These are phyloP conservation scores for Picea sitchensis DNA, from an alignment of 75 land plant species.

Conservation along the genomic window DNA sequence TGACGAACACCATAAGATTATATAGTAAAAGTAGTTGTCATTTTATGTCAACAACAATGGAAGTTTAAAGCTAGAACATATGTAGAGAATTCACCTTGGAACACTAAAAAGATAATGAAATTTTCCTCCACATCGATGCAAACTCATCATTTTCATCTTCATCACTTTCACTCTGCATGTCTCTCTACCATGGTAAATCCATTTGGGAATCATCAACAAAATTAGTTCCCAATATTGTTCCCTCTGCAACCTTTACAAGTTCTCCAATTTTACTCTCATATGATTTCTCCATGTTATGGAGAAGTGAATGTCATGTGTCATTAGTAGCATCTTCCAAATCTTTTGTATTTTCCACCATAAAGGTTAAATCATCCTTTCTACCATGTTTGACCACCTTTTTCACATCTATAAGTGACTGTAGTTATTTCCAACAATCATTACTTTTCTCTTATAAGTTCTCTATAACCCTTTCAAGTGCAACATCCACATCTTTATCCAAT, in stretches of 20 bases:
- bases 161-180: background rate
- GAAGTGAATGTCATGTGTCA: background rate
- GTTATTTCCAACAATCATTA: no score
- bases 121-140: conserved; percentile 49
- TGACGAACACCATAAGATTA: no score
- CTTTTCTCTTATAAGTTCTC: no score
- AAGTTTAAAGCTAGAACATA: background rate
- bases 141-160: conserved; percentile 38
- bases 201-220: background rate
- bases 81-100: conserved; percentile 32
- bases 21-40: no score
- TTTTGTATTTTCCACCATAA: no score
- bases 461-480: no score
- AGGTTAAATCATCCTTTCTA: no score
- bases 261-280: background rate
- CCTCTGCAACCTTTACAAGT: background rate
- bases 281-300: background rate
- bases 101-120: conserved; percentile 39
- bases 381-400: no score
- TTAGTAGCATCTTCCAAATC: no score
- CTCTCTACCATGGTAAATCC: background rate
- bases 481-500: no score
- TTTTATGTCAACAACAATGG: background rate
- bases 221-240: background rate
- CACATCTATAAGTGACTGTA: no score